These are phyloP conservation scores for Melastoma malabathricum DNA, from an alignment of 345 rosid species.

Conservation along the genomic window DNA sequence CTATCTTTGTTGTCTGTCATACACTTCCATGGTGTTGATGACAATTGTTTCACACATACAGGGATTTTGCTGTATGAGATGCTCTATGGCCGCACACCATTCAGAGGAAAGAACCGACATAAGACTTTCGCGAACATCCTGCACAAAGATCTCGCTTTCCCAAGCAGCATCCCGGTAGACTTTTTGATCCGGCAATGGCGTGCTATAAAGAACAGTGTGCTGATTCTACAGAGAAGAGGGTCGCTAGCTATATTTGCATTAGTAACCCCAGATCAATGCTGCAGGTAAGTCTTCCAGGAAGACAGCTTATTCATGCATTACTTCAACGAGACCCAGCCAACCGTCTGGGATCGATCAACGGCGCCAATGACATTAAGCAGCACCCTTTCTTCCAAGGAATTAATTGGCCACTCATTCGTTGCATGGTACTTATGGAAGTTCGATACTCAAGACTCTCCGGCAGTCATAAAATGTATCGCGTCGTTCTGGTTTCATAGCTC, in stretches of 20 bases:
- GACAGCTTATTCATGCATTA: constrained; percentile 67
- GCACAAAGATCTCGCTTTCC: constrained; percentile 89
- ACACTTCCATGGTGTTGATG: too few species aligned
- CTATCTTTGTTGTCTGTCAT: too few species aligned
- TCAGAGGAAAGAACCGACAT: constrained; percentile 93
- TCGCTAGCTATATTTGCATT: too few species aligned
- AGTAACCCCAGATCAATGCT: constrained; percentile 10
- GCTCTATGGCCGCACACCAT: constrained; percentile 96
- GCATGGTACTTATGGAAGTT: constrained; percentile 82
- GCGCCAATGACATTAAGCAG: constrained; percentile 79
- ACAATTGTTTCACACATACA: constrained; percentile 10
- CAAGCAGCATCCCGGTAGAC: constrained; percentile 81
- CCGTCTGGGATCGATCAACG: constrained; percentile 70
- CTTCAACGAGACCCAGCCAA: constrained; percentile 53
- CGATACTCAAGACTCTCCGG: too few species aligned
- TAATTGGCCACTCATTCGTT: constrained; percentile 84
- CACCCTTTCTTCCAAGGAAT: constrained; percentile 85
- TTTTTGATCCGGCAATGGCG: background rate
- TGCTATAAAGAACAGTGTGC: too few species aligned
- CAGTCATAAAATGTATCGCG: too few species aligned
- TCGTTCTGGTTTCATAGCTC: background rate
- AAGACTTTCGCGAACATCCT: constrained; percentile 90
- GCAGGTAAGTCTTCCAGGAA: constrained; percentile 79
- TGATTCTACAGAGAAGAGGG: too few species aligned
- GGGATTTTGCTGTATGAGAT: constrained; percentile 92